These are phyloP conservation scores for Neospora caninum DNA, from an alignment of 169 alveolate species.

Conservation along the genomic window DNA sequence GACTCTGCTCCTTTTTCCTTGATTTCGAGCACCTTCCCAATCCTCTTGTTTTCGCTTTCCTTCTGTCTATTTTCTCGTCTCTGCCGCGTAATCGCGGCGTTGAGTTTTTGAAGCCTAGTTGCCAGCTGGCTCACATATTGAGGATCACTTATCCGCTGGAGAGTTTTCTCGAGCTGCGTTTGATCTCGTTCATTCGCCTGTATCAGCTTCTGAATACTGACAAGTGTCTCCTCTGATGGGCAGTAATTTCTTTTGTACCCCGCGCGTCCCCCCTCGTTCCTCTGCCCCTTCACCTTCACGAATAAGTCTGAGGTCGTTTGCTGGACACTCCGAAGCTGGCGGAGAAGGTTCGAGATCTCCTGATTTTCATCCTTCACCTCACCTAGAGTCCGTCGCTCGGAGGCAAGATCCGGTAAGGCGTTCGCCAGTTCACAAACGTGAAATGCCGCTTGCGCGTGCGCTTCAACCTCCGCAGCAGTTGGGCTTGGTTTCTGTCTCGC, in stretches of 20 bases:
- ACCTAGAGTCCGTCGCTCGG: background rate
- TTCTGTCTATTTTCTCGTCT: background rate
- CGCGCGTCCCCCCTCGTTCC: background rate
- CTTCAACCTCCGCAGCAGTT: background rate
- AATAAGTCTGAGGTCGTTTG: background rate
- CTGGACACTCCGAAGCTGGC: background rate
- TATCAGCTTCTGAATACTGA: background rate
- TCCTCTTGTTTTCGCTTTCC: background rate
- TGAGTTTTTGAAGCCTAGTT: background rate
- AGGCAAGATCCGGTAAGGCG: background rate
- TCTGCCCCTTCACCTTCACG: background rate
- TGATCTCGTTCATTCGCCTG: background rate
- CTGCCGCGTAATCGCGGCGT: background rate
- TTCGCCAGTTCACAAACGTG: background rate
- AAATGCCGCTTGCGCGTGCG: background rate
- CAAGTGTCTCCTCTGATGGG: background rate
- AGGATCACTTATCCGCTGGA: background rate
- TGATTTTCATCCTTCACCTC: background rate
- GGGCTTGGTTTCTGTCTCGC: background rate
- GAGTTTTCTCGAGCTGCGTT: background rate
- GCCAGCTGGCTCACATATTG: background rate
- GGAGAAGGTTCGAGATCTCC: background rate
- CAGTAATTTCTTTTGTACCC: background rate
- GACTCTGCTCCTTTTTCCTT: conserved; percentile 18
- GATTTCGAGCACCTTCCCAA: background rate